These are phyloP conservation scores for Canariomyces notabilis DNA, from an alignment of 2,329 filamentous ascomycete genomes.

Conservation along the genomic window DNA sequence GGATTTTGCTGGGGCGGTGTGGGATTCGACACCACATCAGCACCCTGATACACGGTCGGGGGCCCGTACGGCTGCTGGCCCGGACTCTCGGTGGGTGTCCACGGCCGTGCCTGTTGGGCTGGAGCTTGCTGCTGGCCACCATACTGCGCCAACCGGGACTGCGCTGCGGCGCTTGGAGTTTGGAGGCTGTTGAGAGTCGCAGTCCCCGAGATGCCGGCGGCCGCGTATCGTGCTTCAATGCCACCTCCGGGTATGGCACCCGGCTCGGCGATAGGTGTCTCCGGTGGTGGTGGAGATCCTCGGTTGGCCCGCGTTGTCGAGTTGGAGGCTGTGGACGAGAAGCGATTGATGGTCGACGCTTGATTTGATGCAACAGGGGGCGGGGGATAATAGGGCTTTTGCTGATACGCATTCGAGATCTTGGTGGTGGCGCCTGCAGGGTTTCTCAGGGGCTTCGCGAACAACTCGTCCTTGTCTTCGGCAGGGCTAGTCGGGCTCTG, in stretches of 20 bases:
- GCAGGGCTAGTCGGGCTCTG: constrained; percentile 77
- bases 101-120: constrained; percentile 59
- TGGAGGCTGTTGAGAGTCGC: constrained; percentile 72
- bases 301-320: constrained; percentile 88
- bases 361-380: constrained; percentile 37
- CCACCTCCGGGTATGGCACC: constrained; percentile 67
- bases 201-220: constrained; percentile 82
- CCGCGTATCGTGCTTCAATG: constrained; percentile 88
- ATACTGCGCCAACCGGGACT: constrained; percentile 78
- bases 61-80: constrained; percentile 83
- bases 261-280: constrained; percentile 78
- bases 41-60: constrained; percentile 86
- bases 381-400: constrained; percentile 57
- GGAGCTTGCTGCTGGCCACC: constrained; percentile 42
- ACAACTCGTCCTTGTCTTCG: constrained; percentile 71
- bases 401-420: constrained; percentile 44
- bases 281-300: constrained; percentile 89
- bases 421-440: constrained; percentile 37
- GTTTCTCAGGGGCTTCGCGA: constrained; percentile 59
- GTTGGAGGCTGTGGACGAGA: constrained; percentile 80
- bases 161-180: constrained; percentile 69
- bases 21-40: constrained; percentile 59
- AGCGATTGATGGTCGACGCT: constrained; percentile 50
- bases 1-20: constrained; percentile 47
- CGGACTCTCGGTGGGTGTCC: constrained; percentile 91